These are phyloP conservation scores for Trichophyton rubrum DNA, from an alignment of 2,329 filamentous ascomycete species.

Conservation along the genomic window DNA sequence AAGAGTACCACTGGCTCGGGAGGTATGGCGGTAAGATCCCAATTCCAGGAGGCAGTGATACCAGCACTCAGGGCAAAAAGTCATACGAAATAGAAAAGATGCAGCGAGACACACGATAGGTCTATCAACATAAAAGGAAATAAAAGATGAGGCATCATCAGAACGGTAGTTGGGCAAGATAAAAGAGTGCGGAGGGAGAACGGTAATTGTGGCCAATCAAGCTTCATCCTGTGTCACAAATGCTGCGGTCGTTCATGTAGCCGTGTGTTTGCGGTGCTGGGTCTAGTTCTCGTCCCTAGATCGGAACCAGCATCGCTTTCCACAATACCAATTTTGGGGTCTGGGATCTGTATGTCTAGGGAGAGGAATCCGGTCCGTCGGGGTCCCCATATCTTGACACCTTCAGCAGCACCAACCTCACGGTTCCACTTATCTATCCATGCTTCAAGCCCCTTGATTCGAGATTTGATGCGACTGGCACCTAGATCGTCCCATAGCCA, in stretches of 20 bases:
- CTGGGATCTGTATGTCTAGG: constrained; percentile 40
- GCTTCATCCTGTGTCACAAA: background rate
- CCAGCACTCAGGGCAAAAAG: background rate
- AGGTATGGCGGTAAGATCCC: background rate
- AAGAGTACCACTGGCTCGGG: background rate
- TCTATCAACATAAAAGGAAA: constrained; percentile 1
- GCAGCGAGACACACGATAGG: background rate
- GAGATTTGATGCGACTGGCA: constrained; percentile 59
- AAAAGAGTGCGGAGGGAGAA: constrained; percentile 2
- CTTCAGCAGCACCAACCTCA: constrained; percentile 45
- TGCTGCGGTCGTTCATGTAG: background rate
- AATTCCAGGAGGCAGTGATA: background rate
- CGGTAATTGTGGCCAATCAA: background rate
- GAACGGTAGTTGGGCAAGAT: background rate
- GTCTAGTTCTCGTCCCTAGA: constrained; percentile 26
- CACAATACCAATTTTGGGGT: constrained; percentile 37
- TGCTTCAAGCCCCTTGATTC: constrained; percentile 56
- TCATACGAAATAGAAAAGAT: background rate
- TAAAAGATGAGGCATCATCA: background rate
- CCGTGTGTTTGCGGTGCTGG: constrained; percentile 13
- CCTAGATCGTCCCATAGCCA: constrained; percentile 94
- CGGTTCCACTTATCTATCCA: constrained; percentile 84
- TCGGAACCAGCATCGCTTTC: constrained; percentile 26
- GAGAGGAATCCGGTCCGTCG: constrained; percentile 78
- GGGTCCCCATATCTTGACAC: constrained; percentile 64